phyloP scores from a whole-genome alignment of 345 rosid species.

The Iberis pinnata region DNA sequence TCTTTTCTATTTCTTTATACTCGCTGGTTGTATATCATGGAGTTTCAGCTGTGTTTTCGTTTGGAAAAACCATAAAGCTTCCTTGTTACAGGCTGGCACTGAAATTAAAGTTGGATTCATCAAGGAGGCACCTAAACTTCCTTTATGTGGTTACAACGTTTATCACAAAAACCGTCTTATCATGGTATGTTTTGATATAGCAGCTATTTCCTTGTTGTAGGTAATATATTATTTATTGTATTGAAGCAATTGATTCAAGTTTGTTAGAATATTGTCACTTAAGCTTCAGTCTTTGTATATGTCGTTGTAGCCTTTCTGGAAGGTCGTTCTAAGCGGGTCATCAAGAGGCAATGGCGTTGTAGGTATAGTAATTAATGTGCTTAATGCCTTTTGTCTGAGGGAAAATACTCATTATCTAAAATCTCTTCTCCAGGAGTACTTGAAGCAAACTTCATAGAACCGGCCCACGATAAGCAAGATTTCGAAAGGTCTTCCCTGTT shows the following conservation, averaged over 20 bases:
- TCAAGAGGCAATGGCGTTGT: constrained; percentile 61
- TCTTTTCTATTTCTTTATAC: constrained; percentile 1
- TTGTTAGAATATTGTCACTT: not conserved
- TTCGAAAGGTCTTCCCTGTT: constrained; percentile 85
- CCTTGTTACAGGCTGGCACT: constrained; percentile 40
- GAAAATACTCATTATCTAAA: constrained; percentile 22
- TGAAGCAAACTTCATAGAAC: constrained; percentile 94
- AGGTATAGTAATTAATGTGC: constrained; percentile 40
- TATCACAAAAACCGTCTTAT: constrained; percentile 90
- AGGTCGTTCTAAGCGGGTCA: constrained; percentile 51
- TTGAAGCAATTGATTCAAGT: not conserved
- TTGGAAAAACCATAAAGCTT: not conserved
- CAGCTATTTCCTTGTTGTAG: not conserved
- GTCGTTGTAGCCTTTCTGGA: constrained; percentile 83
- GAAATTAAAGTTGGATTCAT: constrained; percentile 71
- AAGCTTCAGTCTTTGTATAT: not conserved
- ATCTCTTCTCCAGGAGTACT: constrained; percentile 59
- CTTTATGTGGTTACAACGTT: constrained; percentile 60
- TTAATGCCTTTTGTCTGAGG: constrained; percentile 11
- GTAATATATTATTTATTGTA: not conserved
- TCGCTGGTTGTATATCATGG: not conserved
- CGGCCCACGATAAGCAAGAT: constrained; percentile 94
- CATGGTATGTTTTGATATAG: constrained; percentile 42
- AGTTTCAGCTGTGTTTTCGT: not conserved
- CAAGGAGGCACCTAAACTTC: constrained; percentile 56